phyloP scores from a whole-genome alignment of 2,329 filamentous ascomycete genomes.

The Didymella segeticola region DNA sequence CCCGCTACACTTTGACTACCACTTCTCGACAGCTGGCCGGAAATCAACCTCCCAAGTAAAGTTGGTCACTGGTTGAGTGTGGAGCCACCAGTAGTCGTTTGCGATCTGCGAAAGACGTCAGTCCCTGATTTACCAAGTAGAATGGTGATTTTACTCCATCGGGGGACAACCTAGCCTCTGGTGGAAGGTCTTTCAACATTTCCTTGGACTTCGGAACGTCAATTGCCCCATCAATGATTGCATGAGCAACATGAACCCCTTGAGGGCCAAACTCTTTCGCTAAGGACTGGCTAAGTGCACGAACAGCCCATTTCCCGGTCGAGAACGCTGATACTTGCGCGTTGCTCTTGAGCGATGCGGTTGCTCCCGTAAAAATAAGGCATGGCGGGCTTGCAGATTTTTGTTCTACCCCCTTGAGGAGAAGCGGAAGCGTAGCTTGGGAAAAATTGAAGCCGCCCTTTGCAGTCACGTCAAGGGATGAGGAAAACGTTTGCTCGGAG shows the following conservation, averaged over 20 bases:
- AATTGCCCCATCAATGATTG: conserved; percentile 84
- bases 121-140: too few species aligned
- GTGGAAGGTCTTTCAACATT: conserved; percentile 61
- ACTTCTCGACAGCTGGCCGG: too few species aligned
- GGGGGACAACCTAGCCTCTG: conserved; percentile 69
- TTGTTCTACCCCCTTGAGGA: conserved; percentile 65
- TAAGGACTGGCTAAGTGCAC: conserved; percentile 76
- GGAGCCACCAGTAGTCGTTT: too few species aligned
- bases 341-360: conserved; percentile 76
- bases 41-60: too few species aligned
- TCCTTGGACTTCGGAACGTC: conserved; percentile 76
- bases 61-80: too few species aligned
- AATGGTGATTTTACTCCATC: too few species aligned
- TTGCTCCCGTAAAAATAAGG: conserved; percentile 86
- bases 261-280: conserved; percentile 84
- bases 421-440: conserved; percentile 71
- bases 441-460: conserved; percentile 79
- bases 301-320: conserved; percentile 78
- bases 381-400: conserved; percentile 70
- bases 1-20: too few species aligned
- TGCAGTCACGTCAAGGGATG: conserved; percentile 54
- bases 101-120: too few species aligned
- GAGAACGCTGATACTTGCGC: conserved; percentile 75
- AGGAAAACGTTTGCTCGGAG: conserved; percentile 63
- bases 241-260: conserved; percentile 83